Evolutionary conservation across 345 rosid genomes (phyloP).

Genomic region (Noccaea caerulescens): DNA sequence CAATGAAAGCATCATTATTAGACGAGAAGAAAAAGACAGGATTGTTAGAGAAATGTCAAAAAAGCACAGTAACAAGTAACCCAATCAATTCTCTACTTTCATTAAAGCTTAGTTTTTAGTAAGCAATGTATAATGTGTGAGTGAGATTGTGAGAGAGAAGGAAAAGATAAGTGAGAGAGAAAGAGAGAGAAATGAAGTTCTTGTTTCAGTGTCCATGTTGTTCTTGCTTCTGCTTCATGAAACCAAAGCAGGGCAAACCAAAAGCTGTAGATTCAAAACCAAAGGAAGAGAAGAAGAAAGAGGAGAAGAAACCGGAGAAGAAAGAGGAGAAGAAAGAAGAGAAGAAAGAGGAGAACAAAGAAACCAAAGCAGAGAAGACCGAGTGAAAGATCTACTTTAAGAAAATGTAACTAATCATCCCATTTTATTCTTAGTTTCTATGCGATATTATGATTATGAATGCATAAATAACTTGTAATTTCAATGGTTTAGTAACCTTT

Average conservation of each 20-base stretch:
- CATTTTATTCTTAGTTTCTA: constrained; percentile 15
- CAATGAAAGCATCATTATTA: constrained; percentile 43
- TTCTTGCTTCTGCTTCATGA: constrained; percentile 86
- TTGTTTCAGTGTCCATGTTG: constrained; percentile 89
- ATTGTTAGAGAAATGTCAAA: constrained; percentile 37
- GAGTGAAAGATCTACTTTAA: constrained; percentile 28
- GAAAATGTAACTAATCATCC: constrained; percentile 24
- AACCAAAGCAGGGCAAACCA: constrained; percentile 63
- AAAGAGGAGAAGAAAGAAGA: constrained; percentile 41
- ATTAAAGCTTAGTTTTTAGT: constrained; percentile 37
- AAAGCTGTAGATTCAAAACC: constrained; percentile 49
- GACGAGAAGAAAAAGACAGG: constrained; percentile 43
- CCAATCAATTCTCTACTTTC: constrained; percentile 36
- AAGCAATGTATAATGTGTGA: constrained; percentile 27
- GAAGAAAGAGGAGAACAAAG: constrained; percentile 42
- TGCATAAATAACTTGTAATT: constrained; percentile 20
- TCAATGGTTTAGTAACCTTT: not conserved
- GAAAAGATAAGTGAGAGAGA: constrained; percentile 25
- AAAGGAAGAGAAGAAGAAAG: constrained; percentile 58
- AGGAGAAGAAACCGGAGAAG: constrained; percentile 36
- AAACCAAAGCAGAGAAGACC: constrained; percentile 39
- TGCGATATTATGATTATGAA: constrained; percentile 22
- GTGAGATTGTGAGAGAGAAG: constrained; percentile 28
- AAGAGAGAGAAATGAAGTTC: constrained; percentile 65
- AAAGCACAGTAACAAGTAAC: constrained; percentile 37